A percentile compares a stretch with the other conserved stretches of the same genome.
Evolutionary conservation across 345 rosid species (phyloP).

Genomic region (Syzygium grande): DNA sequence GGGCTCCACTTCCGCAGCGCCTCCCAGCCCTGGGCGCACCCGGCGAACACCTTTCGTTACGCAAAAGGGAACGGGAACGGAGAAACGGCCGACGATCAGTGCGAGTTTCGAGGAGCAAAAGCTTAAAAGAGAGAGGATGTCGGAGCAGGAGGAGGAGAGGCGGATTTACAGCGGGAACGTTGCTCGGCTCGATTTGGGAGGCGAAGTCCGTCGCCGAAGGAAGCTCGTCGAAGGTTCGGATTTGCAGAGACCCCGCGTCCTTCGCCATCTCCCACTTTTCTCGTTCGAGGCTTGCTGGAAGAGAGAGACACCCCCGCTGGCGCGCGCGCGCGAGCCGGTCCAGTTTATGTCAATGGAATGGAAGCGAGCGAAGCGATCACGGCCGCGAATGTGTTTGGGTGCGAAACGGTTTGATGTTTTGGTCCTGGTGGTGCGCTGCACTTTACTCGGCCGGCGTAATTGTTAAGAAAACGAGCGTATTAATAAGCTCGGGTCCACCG

Average conservation of each 20-base stretch:
- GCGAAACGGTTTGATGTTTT: neutral
- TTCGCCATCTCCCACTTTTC: neutral
- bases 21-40: constrained; percentile 54
- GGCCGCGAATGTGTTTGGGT: neutral
- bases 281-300: neutral
- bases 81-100: neutral
- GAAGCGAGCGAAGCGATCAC: neutral
- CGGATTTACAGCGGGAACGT: constrained; percentile 54
- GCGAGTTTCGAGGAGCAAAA: neutral
- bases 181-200: constrained; percentile 49
- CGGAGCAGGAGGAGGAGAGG: neutral
- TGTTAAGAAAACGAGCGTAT: too few species aligned
- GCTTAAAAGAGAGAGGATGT: neutral
- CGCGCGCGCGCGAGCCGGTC: neutral
- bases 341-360: neutral
- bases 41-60: constrained; percentile 38
- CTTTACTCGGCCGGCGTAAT: too few species aligned
- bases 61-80: neutral
- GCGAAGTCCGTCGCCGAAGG: constrained; percentile 47
- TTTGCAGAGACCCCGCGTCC: constrained; percentile 10
- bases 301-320: neutral
- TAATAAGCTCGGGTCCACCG: too few species aligned
- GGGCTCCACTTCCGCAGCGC: constrained; percentile 71
- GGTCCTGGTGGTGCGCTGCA: too few species aligned
- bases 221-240: constrained; percentile 33